Percentiles rank a stretch among this genome's conserved stretches.
Conservation (phyloP, 352 stramenopile species). For the Pythium rhizo-oryzae region DNA sequence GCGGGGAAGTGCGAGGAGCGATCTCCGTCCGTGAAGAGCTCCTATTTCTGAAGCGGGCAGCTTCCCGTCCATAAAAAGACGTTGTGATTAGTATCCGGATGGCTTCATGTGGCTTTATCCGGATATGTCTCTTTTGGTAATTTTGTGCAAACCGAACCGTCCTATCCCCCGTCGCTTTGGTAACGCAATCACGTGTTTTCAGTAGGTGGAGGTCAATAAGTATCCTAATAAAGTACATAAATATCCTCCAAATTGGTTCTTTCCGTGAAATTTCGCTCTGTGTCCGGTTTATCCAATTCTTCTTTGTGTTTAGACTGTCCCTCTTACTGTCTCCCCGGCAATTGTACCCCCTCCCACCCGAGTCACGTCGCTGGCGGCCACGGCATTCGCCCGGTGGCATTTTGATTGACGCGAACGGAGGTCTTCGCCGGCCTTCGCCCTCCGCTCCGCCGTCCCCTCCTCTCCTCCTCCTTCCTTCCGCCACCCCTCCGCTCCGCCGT, state of each 20-base stretch:
- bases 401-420: constrained; percentile 1
- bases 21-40: not conserved
- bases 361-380: constrained; percentile 21
- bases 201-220: not conserved
- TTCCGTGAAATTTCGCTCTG: no score
- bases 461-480: not conserved
- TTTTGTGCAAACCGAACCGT: not conserved
- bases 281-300: no score
- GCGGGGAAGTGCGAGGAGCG: not conserved
- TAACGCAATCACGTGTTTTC: not conserved
- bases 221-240: no score
- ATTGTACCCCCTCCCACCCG: constrained; percentile 1
- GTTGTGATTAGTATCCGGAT: not conserved
- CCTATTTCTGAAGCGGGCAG: not conserved
- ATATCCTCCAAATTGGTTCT: no score
- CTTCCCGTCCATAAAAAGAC: constrained; percentile 10
- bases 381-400: constrained; percentile 6
- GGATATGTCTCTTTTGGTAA: not conserved
- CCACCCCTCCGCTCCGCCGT: not conserved
- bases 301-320: not conserved
- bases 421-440: not conserved
- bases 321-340: not conserved
- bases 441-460: not conserved
- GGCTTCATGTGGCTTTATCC: not conserved
- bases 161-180: no score